Conservation (phyloP, 2,329 filamentous ascomycete genomes). For the Paracorniculantispora psalliotae region DNA sequence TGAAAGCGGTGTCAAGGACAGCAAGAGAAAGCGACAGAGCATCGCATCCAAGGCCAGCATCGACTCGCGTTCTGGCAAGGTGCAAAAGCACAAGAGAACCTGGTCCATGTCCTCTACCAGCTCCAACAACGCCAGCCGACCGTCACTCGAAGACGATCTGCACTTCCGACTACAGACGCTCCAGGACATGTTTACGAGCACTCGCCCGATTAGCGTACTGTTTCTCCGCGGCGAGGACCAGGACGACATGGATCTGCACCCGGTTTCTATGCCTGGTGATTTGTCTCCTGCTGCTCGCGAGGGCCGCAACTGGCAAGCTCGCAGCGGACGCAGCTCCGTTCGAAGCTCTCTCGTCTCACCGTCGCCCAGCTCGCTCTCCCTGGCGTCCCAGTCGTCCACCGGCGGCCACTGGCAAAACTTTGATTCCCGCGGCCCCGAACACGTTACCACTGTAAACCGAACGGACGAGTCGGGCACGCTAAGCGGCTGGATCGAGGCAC, state of each 20-base stretch:
- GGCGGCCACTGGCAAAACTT: constrained; percentile 52
- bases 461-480: constrained; percentile 60
- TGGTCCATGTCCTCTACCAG: constrained; percentile 89
- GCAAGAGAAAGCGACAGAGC: constrained; percentile 57
- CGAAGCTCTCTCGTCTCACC: constrained; percentile 60
- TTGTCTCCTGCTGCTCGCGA: constrained; percentile 54
- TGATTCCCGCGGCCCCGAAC: constrained; percentile 49
- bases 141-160: constrained; percentile 67
- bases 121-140: constrained; percentile 48
- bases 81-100: constrained; percentile 84
- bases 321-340: constrained; percentile 53
- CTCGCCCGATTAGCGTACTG: constrained; percentile 69
- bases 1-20: constrained; percentile 62
- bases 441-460: constrained; percentile 48
- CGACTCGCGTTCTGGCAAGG: constrained; percentile 67
- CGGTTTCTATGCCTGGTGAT: constrained; percentile 68
- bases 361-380: constrained; percentile 59
- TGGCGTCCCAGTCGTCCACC: constrained; percentile 50
- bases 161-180: constrained; percentile 72
- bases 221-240: constrained; percentile 71
- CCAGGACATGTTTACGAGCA: constrained; percentile 87
- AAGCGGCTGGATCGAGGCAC: constrained; percentile 81
- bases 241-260: constrained; percentile 75
- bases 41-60: constrained; percentile 43
- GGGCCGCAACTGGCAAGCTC: constrained; percentile 43